Evolutionary conservation across 441 rosid species (phyloP).

Genomic region (Erysimum cheiri): DNA sequence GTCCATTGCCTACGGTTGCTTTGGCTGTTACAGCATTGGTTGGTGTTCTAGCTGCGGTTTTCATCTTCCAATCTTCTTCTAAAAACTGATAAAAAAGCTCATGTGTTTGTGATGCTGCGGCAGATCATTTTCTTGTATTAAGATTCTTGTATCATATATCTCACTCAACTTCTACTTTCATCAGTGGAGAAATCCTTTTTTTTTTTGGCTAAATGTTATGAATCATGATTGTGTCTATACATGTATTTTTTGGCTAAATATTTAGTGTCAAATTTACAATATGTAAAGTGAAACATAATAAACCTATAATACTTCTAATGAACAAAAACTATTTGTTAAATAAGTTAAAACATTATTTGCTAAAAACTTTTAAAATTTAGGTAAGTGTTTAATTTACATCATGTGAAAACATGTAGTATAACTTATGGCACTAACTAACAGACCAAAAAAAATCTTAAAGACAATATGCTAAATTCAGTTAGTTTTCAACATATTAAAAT

Average conservation of each 20-base stretch:
- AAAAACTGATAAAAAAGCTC: conserved; percentile 47
- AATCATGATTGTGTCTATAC: conserved; percentile 14
- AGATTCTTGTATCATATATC: conserved; percentile 14
- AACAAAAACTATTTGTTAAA: too few species aligned
- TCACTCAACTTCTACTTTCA: conserved; percentile 16
- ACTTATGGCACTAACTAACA: too few species aligned
- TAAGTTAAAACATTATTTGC: too few species aligned
- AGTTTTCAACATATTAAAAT: too few species aligned
- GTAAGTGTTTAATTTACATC: too few species aligned
- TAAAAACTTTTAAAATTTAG: too few species aligned
- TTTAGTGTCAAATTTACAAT: too few species aligned
- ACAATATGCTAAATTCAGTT: too few species aligned
- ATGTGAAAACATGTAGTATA: too few species aligned
- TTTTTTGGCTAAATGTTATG: background rate
- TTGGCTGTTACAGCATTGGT: conserved; percentile 84
- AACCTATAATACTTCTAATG: too few species aligned
- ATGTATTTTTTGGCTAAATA: background rate
- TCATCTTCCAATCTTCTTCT: conserved; percentile 85
- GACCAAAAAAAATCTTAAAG: too few species aligned
- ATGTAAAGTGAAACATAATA: too few species aligned
- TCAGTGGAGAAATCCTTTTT: conserved; percentile 9
- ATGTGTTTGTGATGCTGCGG: conserved; percentile 30
- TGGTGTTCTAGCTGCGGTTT: conserved; percentile 74
- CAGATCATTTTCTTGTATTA: conserved; percentile 22
- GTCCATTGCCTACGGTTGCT: conserved; percentile 82